These are phyloP conservation scores for Physcomitrellopsis africana DNA, from an alignment of 225 moss, liverwort and hornwort genomes.

Conservation along the genomic window DNA sequence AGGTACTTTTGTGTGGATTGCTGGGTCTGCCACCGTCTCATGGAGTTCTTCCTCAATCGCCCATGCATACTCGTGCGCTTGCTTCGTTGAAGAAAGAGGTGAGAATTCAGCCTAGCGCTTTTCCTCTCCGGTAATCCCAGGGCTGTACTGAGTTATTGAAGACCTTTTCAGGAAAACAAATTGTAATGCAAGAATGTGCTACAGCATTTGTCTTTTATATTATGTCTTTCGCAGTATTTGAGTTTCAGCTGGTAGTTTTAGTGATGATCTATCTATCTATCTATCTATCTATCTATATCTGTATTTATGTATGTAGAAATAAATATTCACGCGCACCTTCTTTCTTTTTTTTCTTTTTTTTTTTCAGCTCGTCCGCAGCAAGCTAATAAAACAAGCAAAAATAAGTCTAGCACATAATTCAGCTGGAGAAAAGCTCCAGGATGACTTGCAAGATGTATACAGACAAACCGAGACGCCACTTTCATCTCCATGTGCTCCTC, in stretches of 20 bases:
- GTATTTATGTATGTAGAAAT: too few species aligned
- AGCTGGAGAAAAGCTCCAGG: constrained; percentile 42
- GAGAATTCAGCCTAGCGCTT: background rate
- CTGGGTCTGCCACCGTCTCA: constrained; percentile 89
- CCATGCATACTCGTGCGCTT: constrained; percentile 80
- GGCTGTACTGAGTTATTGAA: background rate
- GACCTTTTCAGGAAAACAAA: background rate
- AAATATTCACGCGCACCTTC: too few species aligned
- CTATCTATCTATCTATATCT: too few species aligned
- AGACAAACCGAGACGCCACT: constrained; percentile 56
- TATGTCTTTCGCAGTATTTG: background rate
- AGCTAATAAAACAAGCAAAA: constrained; percentile 57
- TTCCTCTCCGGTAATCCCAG: background rate
- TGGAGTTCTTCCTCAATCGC: constrained; percentile 89
- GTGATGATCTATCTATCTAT: too few species aligned
- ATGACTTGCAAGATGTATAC: constrained; percentile 59
- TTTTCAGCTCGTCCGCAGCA: constrained; percentile 64
- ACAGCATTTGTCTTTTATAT: background rate
- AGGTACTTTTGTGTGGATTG: constrained; percentile 80
- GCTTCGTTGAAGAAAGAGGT: constrained; percentile 81
- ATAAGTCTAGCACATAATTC: constrained; percentile 54
- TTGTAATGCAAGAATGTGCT: background rate
- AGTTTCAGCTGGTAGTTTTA: background rate
- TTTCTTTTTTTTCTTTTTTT: background rate
- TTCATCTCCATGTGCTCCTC: constrained; percentile 42